Evolutionary conservation across 345 rosid species (phyloP).

Genomic region (Eucalyptus leucophloia): DNA sequence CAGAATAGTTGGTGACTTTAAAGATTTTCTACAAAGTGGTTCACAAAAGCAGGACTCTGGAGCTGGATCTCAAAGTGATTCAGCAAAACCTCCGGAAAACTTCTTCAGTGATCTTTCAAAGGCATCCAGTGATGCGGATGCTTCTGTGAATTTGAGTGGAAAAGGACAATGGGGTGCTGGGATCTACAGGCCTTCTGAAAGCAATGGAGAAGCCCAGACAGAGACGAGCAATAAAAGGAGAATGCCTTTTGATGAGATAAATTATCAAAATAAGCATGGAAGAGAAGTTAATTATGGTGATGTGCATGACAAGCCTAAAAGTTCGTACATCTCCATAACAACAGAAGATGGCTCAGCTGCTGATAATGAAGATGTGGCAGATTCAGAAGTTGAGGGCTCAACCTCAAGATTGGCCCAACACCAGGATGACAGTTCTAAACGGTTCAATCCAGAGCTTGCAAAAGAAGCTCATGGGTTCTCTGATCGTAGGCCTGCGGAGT

Average conservation of each 20-base stretch:
- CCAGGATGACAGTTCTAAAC: constrained; percentile 31
- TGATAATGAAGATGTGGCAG: constrained; percentile 93
- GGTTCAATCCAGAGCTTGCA: constrained; percentile 20
- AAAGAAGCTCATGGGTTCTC: constrained; percentile 38
- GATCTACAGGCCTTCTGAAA: constrained; percentile 22
- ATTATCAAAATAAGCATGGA: constrained; percentile 45
- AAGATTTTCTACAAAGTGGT: constrained; percentile 51
- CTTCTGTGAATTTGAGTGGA: constrained; percentile 31
- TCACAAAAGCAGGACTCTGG: constrained; percentile 47
- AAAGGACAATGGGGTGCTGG: constrained; percentile 43
- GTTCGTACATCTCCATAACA: constrained; percentile 58
- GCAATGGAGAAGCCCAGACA: constrained; percentile 41
- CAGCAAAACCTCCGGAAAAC: constrained; percentile 57
- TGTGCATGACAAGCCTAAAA: constrained; percentile 44
- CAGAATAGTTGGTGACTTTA: constrained; percentile 63
- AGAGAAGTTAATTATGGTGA: constrained; percentile 37
- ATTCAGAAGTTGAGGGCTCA: constrained; percentile 87
- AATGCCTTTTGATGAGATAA: constrained; percentile 45
- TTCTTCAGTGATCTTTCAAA: constrained; percentile 77
- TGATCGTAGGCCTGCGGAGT: constrained; percentile 26
- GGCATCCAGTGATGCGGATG: constrained; percentile 33
- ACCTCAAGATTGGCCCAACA: constrained; percentile 35
- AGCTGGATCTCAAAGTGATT: constrained; percentile 51
- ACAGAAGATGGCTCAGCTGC: constrained; percentile 89
- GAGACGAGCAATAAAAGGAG: constrained; percentile 56